phyloP scores from a whole-genome alignment of 2,329 filamentous ascomycete genomes.

The Monilinia aucupariae region DNA sequence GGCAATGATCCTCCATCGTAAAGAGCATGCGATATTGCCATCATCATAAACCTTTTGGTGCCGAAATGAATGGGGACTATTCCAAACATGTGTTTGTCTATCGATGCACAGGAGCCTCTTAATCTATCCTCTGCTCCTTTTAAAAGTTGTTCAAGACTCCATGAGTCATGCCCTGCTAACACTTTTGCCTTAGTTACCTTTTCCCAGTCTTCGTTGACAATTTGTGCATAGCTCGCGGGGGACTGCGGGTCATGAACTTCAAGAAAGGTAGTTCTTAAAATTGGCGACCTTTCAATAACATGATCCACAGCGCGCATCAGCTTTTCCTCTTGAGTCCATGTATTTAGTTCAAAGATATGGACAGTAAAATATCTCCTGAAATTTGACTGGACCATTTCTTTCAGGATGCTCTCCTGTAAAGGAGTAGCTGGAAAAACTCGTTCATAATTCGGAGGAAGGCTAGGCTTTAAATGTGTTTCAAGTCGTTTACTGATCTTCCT shows the following conservation, averaged over 20 bases:
- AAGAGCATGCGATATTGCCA: constrained; percentile 79
- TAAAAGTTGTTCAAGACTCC: constrained; percentile 35
- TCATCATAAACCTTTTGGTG: constrained; percentile 42
- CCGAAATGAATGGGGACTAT: constrained; percentile 47
- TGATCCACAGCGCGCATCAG: constrained; percentile 57
- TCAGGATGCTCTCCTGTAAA: constrained; percentile 80
- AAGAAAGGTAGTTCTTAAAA: constrained; percentile 70
- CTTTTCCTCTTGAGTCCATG: constrained; percentile 47
- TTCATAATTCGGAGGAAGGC: constrained; percentile 44
- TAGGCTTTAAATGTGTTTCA: constrained; percentile 36
- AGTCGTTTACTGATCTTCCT: constrained; percentile 36
- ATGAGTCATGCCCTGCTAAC: neutral
- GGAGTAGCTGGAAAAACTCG: constrained; percentile 69
- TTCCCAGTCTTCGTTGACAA: constrained; percentile 38
- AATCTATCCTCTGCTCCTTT: constrained; percentile 39
- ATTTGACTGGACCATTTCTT: constrained; percentile 70
- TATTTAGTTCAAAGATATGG: constrained; percentile 61
- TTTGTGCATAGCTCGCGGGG: constrained; percentile 50
- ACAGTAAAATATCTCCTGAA: constrained; percentile 81
- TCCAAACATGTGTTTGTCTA: constrained; percentile 25
- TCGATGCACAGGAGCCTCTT: constrained; percentile 36
- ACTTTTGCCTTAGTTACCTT: neutral
- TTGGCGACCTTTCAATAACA: constrained; percentile 57
- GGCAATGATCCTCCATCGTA: constrained; percentile 85
- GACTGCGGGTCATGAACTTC: constrained; percentile 57